Evolutionary conservation across 495 filamentous ascomycete species (phyloP), one percentile per base, ranked within the genome.

Genomic region (Astrothelium subdiscretum): DNA sequence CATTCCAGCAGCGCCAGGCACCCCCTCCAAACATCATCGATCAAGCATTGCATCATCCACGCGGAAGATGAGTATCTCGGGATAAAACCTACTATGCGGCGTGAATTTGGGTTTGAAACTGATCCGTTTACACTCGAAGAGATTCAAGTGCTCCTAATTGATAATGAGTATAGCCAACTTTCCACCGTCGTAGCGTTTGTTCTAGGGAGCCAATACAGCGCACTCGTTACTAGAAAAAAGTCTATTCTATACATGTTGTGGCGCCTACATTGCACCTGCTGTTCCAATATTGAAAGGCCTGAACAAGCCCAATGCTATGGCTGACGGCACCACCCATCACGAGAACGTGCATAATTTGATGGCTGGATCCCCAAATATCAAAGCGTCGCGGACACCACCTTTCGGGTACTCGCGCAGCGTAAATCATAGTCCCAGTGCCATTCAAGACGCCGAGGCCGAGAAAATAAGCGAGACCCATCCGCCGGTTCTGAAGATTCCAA

Each of bases 321-420:
- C 40, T 43, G 10, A 57, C 35, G 11, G 60, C 57, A 15, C 35
- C 62, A n/a, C 43, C 60, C 8, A 69, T 59, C 1, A 66, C 67
- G 57, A 67, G 35, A 31, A 62, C 3, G 58, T 67, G 64, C 60
- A 68, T 38, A 11, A 64, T 67, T 29, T 68, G 61, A 60, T 67
- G 61, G 42, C 61, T 64, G 18, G 64, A 59, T 0, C 48, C 62
- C 18, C 58, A 35, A 27, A 67, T 64, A 51, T 67, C 64, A 35
- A 67, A 68, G 6, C 31, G 35, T 29, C 35, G 52, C 20, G 64
- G 65, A 52, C 38, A 63, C 52, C 61, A 67, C 26, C 20, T 31
- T 44, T 67, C 65, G 20, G 59, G 59, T 8, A 61, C 24, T 38
- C 31, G 59, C 54, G 52, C 38, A 4, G 31, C 63, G 32, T 62